These are phyloP conservation scores for Umbelopsis vinacea DNA, from an alignment of 192 early-diverging fungal genomes.

Conservation along the genomic window DNA sequence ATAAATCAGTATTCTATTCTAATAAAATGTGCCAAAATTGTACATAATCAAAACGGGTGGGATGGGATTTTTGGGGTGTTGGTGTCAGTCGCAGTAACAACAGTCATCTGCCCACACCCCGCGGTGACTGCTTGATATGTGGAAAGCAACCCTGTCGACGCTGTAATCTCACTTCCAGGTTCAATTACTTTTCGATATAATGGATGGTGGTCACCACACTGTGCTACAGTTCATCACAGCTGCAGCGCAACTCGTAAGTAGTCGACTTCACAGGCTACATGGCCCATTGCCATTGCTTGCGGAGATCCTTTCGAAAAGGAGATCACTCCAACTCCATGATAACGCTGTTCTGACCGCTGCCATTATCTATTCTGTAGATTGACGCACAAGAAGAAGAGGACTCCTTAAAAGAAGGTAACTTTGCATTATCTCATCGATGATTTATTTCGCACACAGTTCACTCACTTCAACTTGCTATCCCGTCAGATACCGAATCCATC, in stretches of 20 bases:
- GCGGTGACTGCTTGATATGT: conserved; percentile 15
- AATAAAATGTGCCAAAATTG: neutral
- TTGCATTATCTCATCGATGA: neutral
- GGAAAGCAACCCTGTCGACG: neutral
- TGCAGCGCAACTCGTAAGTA: conserved; percentile 39
- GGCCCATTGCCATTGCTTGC: neutral
- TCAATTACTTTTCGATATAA: conserved; percentile 21
- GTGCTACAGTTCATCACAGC: conserved; percentile 44
- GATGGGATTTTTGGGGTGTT: neutral
- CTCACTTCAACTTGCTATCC: neutral
- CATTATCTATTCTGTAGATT: conserved; percentile 11
- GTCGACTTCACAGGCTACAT: neutral
- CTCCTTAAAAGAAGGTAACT: conserved; percentile 17
- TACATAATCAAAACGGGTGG: neutral
- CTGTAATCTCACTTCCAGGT: neutral
- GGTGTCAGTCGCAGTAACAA: neutral
- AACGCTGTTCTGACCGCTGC: neutral
- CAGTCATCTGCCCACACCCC: conserved; percentile 9
- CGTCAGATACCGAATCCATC: conserved; percentile 5
- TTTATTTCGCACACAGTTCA: neutral
- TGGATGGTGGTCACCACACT: conserved; percentile 38
- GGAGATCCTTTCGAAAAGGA: neutral
- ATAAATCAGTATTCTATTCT: neutral
- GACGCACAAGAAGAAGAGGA: conserved; percentile 32
- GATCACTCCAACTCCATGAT: neutral